Evolutionary conservation across 2,329 filamentous ascomycete species (phyloP).

Genomic region (Pestalotiopsis sp.): DNA sequence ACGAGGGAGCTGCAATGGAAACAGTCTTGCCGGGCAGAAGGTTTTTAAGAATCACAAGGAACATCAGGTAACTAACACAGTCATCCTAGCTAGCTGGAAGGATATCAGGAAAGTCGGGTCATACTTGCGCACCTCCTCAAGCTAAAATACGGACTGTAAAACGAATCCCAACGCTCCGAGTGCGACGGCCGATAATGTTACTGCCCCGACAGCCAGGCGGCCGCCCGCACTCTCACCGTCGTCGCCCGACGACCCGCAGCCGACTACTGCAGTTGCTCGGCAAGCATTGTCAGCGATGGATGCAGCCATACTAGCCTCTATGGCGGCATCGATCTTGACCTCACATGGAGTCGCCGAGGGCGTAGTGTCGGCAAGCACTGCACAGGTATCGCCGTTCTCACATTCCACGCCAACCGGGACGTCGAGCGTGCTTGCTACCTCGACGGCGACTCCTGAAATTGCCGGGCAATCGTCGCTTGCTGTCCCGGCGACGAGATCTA

Average conservation of each 20-base stretch:
- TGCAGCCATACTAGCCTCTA: conserved; percentile 16
- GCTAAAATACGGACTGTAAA: not conserved
- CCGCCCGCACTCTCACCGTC: not conserved
- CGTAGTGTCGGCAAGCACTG: not conserved
- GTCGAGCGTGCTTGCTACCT: not conserved
- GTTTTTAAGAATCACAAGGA: too few relatives aligned
- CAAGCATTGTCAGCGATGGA: not conserved
- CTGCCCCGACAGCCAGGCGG: not conserved
- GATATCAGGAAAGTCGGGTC: conserved; percentile 6
- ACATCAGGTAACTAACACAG: too few relatives aligned
- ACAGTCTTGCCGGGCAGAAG: too few relatives aligned
- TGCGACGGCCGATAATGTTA: not conserved
- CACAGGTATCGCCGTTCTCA: not conserved
- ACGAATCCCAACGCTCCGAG: not conserved
- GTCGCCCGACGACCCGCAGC: not conserved
- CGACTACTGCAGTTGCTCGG: not conserved
- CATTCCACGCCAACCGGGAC: not conserved
- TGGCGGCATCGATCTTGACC: conserved; percentile 13
- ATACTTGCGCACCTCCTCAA: too few relatives aligned
- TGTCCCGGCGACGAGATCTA: conserved; percentile 19
- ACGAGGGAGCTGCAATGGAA: too few relatives aligned
- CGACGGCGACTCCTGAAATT: not conserved
- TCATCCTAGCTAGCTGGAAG: too few relatives aligned
- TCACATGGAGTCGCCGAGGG: conserved; percentile 14
- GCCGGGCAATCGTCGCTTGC: conserved; percentile 10